phyloP scores from a whole-genome alignment of 495 filamentous ascomycete genomes.

The Beverwykella pulmonaria region DNA sequence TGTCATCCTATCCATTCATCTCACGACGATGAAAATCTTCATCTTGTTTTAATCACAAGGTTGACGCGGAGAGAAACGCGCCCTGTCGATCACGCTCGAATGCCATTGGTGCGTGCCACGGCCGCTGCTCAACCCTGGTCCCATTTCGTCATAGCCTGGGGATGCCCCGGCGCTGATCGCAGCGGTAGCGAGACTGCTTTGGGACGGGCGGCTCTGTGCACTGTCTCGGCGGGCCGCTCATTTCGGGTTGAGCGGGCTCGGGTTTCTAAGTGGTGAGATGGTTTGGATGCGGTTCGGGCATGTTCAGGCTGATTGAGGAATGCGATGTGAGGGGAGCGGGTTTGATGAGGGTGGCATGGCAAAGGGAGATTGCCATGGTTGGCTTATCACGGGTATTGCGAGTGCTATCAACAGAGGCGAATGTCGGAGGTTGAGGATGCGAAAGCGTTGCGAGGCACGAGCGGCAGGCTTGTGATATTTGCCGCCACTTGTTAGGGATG shows the following conservation, averaged over 20 bases:
- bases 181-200: constrained; percentile 11
- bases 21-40: neutral
- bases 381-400: neutral
- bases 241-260: constrained; percentile 1
- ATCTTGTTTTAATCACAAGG: neutral
- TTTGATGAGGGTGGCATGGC: neutral
- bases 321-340: neutral
- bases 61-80: neutral
- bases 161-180: neutral
- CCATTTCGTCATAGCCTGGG: neutral
- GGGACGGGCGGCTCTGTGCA: neutral
- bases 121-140: neutral
- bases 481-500: neutral
- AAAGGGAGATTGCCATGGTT: constrained; percentile 16
- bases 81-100: neutral
- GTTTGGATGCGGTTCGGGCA: neutral
- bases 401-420: neutral
- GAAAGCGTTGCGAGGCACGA: neutral
- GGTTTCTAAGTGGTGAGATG: neutral
- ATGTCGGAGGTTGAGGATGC: constrained; percentile 1
- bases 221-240: neutral
- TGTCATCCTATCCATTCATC: neutral
- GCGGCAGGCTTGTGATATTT: too few relatives aligned
- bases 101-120: neutral
- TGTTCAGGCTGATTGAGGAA: neutral